A percentile compares a stretch with the other conserved stretches of the same genome.
Conservation (phyloP, 2,329 filamentous ascomycete species). For the Beauveria bassiana region DNA sequence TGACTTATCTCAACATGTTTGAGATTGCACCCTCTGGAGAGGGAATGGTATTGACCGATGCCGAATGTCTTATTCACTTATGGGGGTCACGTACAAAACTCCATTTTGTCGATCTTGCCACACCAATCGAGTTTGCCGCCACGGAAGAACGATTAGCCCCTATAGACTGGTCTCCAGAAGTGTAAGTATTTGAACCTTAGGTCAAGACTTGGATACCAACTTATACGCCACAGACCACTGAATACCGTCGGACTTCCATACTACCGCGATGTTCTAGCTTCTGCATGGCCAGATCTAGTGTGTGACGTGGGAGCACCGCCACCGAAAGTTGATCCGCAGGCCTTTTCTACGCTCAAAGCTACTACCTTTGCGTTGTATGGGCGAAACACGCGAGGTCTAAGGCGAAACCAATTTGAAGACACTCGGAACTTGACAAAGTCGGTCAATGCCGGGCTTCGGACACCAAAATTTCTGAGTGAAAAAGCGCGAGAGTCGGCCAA, state of each 20-base stretch:
- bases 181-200: slow-evolving; percentile 37
- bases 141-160: slow-evolving; percentile 47
- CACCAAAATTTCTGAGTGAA: slow-evolving; percentile 91
- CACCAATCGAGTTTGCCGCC: slow-evolving; percentile 71
- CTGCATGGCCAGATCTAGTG: slow-evolving; percentile 80
- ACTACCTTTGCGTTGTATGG: slow-evolving; percentile 73
- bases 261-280: slow-evolving; percentile 81
- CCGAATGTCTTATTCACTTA: slow-evolving; percentile 69
- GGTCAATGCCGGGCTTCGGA: slow-evolving; percentile 53
- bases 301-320: slow-evolving; percentile 83
- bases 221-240: slow-evolving; percentile 50
- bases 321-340: slow-evolving; percentile 61
- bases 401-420: slow-evolving; percentile 77
- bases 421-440: slow-evolving; percentile 57
- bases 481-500: slow-evolving; percentile 65
- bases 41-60: slow-evolving; percentile 72
- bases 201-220: neutral
- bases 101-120: slow-evolving; percentile 75
- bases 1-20: slow-evolving; percentile 66
- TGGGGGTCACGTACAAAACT: slow-evolving; percentile 85
- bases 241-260: slow-evolving; percentile 87
- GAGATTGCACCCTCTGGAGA: slow-evolving; percentile 86
- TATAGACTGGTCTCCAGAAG: slow-evolving; percentile 65
- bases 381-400: slow-evolving; percentile 63
- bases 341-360: slow-evolving; percentile 60